phyloP scores from a whole-genome alignment of 108 stramenopile genomes.

The Skeletonema grethae region DNA sequence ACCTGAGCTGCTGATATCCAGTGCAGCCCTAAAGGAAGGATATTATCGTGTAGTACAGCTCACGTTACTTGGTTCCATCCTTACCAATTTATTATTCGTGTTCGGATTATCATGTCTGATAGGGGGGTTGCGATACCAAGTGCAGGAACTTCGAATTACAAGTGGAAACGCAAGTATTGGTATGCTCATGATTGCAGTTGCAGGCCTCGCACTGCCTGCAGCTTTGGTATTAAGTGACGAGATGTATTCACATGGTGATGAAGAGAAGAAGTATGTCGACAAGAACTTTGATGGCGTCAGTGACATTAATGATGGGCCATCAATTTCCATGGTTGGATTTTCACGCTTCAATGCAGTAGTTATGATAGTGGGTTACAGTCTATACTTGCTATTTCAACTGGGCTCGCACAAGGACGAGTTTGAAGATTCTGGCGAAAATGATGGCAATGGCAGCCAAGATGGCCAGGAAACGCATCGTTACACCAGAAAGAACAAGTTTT shows the following conservation, averaged over 20 bases:
- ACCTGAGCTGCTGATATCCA: constrained; percentile 88
- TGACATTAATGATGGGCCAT: constrained; percentile 50
- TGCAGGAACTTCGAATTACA: constrained; percentile 78
- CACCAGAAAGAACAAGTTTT: constrained; percentile 41
- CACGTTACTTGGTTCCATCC: constrained; percentile 87
- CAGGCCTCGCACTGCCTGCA: constrained; percentile 78
- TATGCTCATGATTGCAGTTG: constrained; percentile 75
- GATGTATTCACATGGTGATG: constrained; percentile 18
- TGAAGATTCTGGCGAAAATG: constrained; percentile 60
- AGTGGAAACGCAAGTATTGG: constrained; percentile 78
- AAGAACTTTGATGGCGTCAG: constrained; percentile 48
- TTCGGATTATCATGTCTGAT: constrained; percentile 87
- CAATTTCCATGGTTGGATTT: constrained; percentile 64
- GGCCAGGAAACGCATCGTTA: constrained; percentile 7
- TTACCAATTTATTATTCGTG: constrained; percentile 89
- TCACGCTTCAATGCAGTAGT: constrained; percentile 82
- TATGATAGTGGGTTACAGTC: constrained; percentile 79
- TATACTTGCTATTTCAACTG: constrained; percentile 81
- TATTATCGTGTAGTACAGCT: constrained; percentile 90
- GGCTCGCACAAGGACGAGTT: constrained; percentile 88
- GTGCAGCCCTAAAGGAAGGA: constrained; percentile 82
- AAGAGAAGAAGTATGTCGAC: constrained; percentile 38
- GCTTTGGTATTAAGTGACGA: constrained; percentile 75
- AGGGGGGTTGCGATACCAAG: constrained; percentile 87
- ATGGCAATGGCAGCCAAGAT: constrained; percentile 1